Base-by-base conservation (phyloP, 176 grass and related monocot species). In the Phoenix dactylifera region DNA sequence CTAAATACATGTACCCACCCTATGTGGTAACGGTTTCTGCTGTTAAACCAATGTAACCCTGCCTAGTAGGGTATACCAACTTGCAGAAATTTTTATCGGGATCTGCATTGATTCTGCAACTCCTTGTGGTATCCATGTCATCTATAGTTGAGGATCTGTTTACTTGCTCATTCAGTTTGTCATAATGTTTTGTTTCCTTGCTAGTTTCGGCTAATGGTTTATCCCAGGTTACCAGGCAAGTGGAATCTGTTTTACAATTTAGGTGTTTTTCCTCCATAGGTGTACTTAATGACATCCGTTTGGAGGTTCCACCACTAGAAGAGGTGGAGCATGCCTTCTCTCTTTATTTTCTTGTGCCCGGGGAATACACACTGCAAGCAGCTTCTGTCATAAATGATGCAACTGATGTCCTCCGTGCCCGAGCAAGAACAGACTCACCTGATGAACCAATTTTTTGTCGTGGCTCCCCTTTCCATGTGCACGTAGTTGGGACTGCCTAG, bases 361-460 rank as follows among this genome's bases (percentile, higher is more conserved):
- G 93, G 62, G 93, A 98, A 55, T 98, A 98, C 52, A 79, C 87
- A 7, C 76, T 98, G 49, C 88, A 76, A 30, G 77, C 93, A 65
- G 70, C 88, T 17, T 73, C 93, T 53, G 76, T 92, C 49, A 92
- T 98, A 73, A 86, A 79, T 26, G 79, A 98, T 3, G 84, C 81
- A 44, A 93, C 82, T 17, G 85, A 89, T 30, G 85, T 98, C 56
- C 85, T 98, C 51, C 85, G 84, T 66, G 94, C 85, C 39, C 82
- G 94, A 1, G 94, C 94, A 5, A 90, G 81, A 79, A 76, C 84
- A 10, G 80, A 82, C 56, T 83, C 60, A 4, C 53, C 82, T 3
- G 82, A 89, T 60, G 94, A 98, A 30, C 87, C 84, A 58, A 98
- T 98, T 57, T 79, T 98, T 50, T 98, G 93, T 68, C 82, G 88